phyloP scores from a whole-genome alignment of 1,284 basidiomycete genomes.

The Pholiota adiposa region DNA sequence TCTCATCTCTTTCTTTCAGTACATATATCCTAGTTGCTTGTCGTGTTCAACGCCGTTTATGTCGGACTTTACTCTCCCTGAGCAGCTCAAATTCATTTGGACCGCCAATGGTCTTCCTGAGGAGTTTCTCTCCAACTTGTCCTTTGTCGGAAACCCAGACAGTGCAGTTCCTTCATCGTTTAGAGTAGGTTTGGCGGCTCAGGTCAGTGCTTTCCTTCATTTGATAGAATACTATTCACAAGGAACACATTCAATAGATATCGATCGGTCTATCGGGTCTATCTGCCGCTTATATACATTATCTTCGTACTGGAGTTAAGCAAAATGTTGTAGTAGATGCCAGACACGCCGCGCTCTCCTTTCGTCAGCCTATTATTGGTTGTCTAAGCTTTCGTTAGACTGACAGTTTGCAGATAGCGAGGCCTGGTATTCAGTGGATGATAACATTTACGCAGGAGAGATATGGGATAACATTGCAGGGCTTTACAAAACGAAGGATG shows the following conservation, averaged over 20 bases:
- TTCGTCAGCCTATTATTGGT: slow-evolving; percentile 44
- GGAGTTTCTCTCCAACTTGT: slow-evolving; percentile 38
- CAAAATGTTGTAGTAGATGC: slow-evolving; percentile 59
- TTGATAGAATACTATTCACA: too few species aligned
- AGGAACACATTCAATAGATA: too few species aligned
- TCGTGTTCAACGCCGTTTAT: neutral
- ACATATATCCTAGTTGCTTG: too few species aligned
- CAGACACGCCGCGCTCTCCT: slow-evolving; percentile 60
- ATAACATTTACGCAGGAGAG: slow-evolving; percentile 33
- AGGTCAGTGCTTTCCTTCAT: slow-evolving; percentile 10
- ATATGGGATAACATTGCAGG: slow-evolving; percentile 59
- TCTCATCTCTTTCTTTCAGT: neutral
- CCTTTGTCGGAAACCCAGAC: slow-evolving; percentile 31
- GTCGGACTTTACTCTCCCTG: neutral
- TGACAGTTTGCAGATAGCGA: slow-evolving; percentile 47
- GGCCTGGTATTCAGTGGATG: slow-evolving; percentile 52
- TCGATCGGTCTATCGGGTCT: slow-evolving; percentile 58
- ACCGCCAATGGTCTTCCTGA: slow-evolving; percentile 39
- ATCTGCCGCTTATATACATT: slow-evolving; percentile 55
- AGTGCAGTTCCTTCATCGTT: slow-evolving; percentile 23
- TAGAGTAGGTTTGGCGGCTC: slow-evolving; percentile 15
- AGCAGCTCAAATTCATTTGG: slow-evolving; percentile 37
- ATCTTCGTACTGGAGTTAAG: slow-evolving; percentile 46
- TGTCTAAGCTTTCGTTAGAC: neutral
- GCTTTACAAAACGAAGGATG: slow-evolving; percentile 55